These are phyloP conservation scores for Calophaca sinica DNA, from an alignment of 306 rosid species.

Conservation along the genomic window DNA sequence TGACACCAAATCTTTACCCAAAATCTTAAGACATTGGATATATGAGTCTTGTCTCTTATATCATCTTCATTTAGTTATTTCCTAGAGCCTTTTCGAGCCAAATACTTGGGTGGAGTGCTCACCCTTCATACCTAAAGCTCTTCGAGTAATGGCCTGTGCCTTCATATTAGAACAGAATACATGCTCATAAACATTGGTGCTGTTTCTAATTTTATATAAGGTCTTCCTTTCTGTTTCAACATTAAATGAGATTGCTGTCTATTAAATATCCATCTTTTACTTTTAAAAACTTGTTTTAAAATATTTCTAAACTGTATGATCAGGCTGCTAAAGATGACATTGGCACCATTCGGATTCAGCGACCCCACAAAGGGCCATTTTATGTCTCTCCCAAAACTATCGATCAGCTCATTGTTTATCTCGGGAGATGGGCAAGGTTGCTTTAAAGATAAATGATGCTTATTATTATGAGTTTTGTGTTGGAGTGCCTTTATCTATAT, in stretches of 20 bases:
- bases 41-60: constrained; percentile 4
- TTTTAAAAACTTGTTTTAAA: background rate
- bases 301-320: constrained; percentile 35
- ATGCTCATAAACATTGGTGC: no score
- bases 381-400: constrained; percentile 83
- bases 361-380: constrained; percentile 92
- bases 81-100: background rate
- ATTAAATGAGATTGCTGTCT: background rate
- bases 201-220: background rate
- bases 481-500: constrained; percentile 10
- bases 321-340: constrained; percentile 93
- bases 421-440: constrained; percentile 96
- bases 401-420: constrained; percentile 85
- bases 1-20: background rate
- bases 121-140: no score
- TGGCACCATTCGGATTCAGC: constrained; percentile 80
- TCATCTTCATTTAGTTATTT: background rate
- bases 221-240: constrained; percentile 19
- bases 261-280: background rate
- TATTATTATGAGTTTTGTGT: constrained; percentile 12
- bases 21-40: constrained; percentile 4
- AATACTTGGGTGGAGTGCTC: no score
- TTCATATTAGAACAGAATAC: no score
- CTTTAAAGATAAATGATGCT: constrained; percentile 28
- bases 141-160: no score